Evolutionary conservation across 495 filamentous ascomycete genomes (phyloP), one percentile per base, ranked within the genome.

Genomic region (Venustampulla echinocandica): DNA sequence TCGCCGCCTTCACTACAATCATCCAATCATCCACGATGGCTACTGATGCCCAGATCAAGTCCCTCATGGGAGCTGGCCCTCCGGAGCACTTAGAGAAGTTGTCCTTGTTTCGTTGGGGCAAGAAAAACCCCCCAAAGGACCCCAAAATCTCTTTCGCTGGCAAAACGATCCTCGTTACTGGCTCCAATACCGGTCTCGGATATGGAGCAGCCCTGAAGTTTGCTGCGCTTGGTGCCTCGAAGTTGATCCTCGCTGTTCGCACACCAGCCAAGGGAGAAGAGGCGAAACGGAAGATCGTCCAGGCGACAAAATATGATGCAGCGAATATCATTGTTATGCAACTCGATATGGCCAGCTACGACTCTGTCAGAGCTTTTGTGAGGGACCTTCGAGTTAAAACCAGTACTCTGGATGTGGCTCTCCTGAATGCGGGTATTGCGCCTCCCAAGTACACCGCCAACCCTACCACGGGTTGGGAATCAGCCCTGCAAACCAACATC

Each of bases 391-490:
- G 37, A 15, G 22, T 1, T 1, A 5, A 60, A 65, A 0, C 49
- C 24, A 14, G 1, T 59, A 18, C 68, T 0, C 4, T 80, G 1
- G 69, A 80, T 48, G 62, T 73, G 4, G 65, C 59, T 9, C 64
- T 78, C 20, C 65, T 77, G 36, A 80, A 80, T 51, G 73, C 73
- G 6, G 76, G 73, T 4, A 3, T 73, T 10, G 32, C 30, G 14
- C 56, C 60, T 10, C 10, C 56, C 1, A 53, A 46, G 2, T 72
- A 65, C 45, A 43, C 51, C 7, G 49, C 46, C 0, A 55, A 54
- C 10, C 36, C 46, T 0, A 42, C 23, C 6, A 76, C 73, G 6
- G 70, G 69, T 7, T 70, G 77, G 54, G 71, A 75, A 32, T 47
- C 57, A 35, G 56, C 30, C 9, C 22, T 71, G 14, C 69, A 71